These are phyloP conservation scores for Collybia nuda DNA, from an alignment of 768 basidiomycete genomes.

Conservation along the genomic window DNA sequence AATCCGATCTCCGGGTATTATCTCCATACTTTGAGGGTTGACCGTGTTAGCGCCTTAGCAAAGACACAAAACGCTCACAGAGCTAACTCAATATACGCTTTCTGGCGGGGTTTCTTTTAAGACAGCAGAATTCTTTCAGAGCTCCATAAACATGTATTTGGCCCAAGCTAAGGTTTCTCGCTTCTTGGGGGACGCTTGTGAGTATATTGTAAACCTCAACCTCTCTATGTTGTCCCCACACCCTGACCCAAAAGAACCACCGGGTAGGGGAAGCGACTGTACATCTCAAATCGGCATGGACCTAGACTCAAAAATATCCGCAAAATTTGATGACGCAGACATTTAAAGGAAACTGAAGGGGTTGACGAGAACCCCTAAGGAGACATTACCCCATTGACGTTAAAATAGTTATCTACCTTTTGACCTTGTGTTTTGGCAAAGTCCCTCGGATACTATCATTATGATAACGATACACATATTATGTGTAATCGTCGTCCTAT, in stretches of 20 bases:
- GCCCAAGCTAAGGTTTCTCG: too few relatives aligned
- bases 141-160: neutral
- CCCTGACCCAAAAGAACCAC: neutral
- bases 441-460: neutral
- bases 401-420: neutral
- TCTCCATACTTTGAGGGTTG: conserved; percentile 13
- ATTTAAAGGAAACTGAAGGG: neutral
- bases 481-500: too few relatives aligned
- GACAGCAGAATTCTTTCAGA: neutral
- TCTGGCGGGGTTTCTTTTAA: neutral
- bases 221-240: conserved; percentile 1
- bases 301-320: conserved; percentile 5
- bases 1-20: conserved; percentile 11
- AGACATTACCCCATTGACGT: conserved; percentile 4
- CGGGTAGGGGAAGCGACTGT: neutral
- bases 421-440: neutral
- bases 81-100: neutral
- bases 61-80: neutral
- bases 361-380: neutral
- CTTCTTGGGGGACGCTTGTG: neutral
- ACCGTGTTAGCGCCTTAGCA: neutral
- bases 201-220: conserved; percentile 1
- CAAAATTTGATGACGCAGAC: neutral
- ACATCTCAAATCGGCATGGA: neutral
- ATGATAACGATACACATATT: too few relatives aligned